Base-by-base conservation (phyloP, 2,329 filamentous ascomycete species). In the Colletotrichum limetticola region DNA sequence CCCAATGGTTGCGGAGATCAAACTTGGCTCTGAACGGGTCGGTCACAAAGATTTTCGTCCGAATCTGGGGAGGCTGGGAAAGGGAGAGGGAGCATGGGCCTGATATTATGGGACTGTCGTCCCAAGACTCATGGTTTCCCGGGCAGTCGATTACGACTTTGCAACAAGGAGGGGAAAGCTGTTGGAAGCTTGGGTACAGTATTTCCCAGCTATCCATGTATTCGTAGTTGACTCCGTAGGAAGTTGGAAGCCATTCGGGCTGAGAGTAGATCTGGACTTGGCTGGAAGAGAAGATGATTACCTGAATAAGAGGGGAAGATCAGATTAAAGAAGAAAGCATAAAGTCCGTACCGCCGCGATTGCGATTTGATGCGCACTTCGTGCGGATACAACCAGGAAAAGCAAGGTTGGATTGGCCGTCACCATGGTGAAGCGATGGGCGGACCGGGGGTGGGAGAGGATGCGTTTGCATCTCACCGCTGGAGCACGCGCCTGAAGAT, bases 391-490 rank as follows among this genome's bases (percentile, higher is more conserved):
- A 19, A 42, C 19, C 37, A 14, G 24, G 35, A 63, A 19, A 59
- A 72, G 65, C 66, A 72, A 69, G 69, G 69, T 46, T 32, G 59
- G 59, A 7, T 22, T 12, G 55, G 42, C 30, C 59, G 66, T 69
- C 69, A 59, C 69, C 69, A 49, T 30, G 59, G 66, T 69, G 69
- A 69, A 69, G 42, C 56, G 64, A 49, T 4, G 3, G 4, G 7
- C 5, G 19, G 42, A 49, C 42, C 37, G 42, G 59, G 28, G 37
- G 16, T 16, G 35, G 24, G 42, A 56, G 22, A 7, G 67, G 37
- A 11, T 37, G 59, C 37, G 59, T 11, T 59, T 58, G 69, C 53
- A 63, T 59, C 69, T 72, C 65, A 72, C 69, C 69, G 69, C 69
- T 46, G 64, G 16, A 35, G 62, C 68, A 52, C 68, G 57, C 57